Evolutionary conservation across 495 filamentous ascomycete genomes (phyloP).

Genomic region (Hypoxylon crocopeplum): DNA sequence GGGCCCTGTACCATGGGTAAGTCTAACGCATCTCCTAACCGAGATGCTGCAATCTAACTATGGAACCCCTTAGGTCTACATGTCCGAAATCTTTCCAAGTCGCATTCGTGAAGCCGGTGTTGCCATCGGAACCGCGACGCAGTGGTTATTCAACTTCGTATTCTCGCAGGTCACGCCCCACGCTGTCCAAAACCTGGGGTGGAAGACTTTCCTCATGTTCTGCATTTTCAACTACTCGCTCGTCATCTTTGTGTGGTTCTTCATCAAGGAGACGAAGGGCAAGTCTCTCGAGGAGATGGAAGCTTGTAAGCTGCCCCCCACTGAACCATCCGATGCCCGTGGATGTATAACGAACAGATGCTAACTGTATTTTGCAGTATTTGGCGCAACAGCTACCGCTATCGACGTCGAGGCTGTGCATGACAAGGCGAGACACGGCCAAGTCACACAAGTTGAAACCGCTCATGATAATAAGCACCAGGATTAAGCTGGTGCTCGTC

Average conservation of each 20-base stretch:
- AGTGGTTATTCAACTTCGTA: constrained; percentile 25
- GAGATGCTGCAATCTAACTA: not conserved
- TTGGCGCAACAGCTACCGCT: constrained; percentile 25
- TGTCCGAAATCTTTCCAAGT: constrained; percentile 60
- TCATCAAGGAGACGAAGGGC: not conserved
- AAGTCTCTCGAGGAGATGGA: constrained; percentile 22
- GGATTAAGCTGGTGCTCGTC: not conserved
- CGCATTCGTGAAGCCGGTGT: constrained; percentile 58
- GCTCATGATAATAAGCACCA: not conserved
- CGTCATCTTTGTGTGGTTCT: not conserved
- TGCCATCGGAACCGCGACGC: constrained; percentile 27
- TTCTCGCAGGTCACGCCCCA: constrained; percentile 19
- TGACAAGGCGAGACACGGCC: not conserved
- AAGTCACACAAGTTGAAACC: not conserved
- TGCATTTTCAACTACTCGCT: not conserved
- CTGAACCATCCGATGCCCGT: not conserved
- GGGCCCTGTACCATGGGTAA: constrained; percentile 57
- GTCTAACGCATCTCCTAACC: not conserved
- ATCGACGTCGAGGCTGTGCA: constrained; percentile 22
- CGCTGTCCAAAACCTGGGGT: constrained; percentile 9
- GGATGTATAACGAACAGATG: not conserved
- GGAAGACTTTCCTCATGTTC: constrained; percentile 7
- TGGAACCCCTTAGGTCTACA: constrained; percentile 40
- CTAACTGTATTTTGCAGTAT: constrained; percentile 21
- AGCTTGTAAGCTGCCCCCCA: constrained; percentile 10